Conservation (phyloP, 305 asterid species). For the Fraxinus albicans region DNA sequence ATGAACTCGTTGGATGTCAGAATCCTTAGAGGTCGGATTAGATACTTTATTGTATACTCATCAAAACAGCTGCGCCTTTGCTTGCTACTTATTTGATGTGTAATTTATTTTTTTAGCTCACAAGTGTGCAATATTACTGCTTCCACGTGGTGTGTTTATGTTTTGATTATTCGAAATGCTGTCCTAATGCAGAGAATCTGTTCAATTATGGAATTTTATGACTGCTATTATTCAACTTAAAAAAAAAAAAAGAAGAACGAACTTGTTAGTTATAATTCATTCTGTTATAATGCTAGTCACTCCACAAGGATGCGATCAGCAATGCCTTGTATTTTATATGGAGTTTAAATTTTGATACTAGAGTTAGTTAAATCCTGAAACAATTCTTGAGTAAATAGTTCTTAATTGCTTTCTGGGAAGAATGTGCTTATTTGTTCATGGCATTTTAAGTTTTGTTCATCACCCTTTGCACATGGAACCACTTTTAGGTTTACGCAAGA, state of each 20-base stretch:
- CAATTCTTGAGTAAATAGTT: neutral
- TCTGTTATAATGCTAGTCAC: neutral
- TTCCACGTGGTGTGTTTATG: constrained; percentile 18
- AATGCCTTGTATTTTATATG: neutral
- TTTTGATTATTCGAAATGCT: constrained; percentile 18
- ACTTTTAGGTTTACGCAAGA: neutral
- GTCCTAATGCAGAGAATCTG: neutral
- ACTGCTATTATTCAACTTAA: neutral
- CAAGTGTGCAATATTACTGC: constrained; percentile 2
- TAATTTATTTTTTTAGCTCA: constrained; percentile 23
- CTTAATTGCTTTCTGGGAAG: neutral
- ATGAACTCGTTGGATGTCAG: constrained; percentile 21
- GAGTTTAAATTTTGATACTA: neutral
- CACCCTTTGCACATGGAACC: neutral
- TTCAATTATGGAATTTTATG: neutral
- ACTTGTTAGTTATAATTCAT: neutral
- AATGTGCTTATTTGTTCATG: neutral
- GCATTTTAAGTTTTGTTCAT: neutral
- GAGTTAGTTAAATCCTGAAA: neutral
- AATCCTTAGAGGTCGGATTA: constrained; percentile 22
- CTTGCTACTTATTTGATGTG: constrained; percentile 17
- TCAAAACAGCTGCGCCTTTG: neutral
- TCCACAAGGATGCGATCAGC: neutral
- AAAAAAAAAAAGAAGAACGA: neutral
- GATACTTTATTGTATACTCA: constrained; percentile 23